Base-by-base conservation (phyloP, 371 early-diverging fungal genomes). In the Mucor velutinosus region DNA sequence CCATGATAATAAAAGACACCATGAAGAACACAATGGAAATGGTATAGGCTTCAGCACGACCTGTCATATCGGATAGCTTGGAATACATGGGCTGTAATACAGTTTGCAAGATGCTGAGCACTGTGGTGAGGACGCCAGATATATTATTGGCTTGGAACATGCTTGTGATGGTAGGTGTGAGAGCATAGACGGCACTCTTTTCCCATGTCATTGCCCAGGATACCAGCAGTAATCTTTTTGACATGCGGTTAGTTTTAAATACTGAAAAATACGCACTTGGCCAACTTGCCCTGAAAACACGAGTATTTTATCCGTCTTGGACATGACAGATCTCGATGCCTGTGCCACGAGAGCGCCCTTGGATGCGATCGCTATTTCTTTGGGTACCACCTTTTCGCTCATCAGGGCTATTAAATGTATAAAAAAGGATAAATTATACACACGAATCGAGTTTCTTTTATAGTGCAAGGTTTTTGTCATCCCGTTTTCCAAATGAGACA, bases 71-170 rank as follows among this genome's bases (percentile, higher is more conserved):
- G 3, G 81, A 74, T 17, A 79, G 64, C 56, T 83, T 83, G n/a
- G 80, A 73, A 62, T 79, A 83, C 65, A 83, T 76, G 23, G 83
- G 83, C 4, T 79, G 71, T 8, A 83, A 58, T n/a, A 75, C 83
- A 0, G 81, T 78, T 17, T 79, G 76, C 15, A 81, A 56, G 49
- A 79, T 76, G 60, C 73, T 73, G 27, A 77, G 71, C 19, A 83
- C 79, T 2, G 74, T 75, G 39, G 73, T 73, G 17, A 81, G 67
- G 21, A 81, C 41, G 29, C 70, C 67, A 19, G 64, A 27, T 12
- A 75, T 27, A 12, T 79, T 76, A 4, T 75, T 65, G 0, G 66
- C 60, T 7, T 62, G 7, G 25, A 83, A 76, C 19, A 49, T 2
- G 58, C 67, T 73, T 12, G 70, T 70, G 5, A 83, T 72, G 11